Evolutionary conservation across 1,284 basidiomycete species (phyloP).

Genomic region (Cryptococcus sp.): DNA sequence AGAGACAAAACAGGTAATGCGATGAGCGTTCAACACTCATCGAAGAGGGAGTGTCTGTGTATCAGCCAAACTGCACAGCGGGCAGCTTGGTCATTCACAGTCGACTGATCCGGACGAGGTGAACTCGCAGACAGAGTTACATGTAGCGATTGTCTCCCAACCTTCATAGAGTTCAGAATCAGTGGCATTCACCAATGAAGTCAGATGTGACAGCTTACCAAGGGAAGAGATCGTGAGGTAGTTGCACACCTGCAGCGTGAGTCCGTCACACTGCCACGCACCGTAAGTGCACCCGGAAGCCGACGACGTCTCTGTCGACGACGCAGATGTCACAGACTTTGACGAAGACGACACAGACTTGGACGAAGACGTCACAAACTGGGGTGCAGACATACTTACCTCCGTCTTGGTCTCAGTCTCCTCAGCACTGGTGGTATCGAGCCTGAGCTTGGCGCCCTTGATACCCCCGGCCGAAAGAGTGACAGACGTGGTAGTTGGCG

Average conservation of each 20-base stretch:
- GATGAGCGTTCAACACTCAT: no score
- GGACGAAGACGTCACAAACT: no score
- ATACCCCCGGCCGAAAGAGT: no score
- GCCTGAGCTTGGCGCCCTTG: no score
- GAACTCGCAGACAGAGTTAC: constrained; percentile 10
- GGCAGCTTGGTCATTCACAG: constrained; percentile 8
- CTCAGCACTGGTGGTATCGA: no score
- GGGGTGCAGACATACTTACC: no score
- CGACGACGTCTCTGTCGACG: no score
- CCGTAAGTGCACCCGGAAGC: constrained; percentile 23
- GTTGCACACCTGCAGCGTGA: constrained; percentile 30
- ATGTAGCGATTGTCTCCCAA: constrained; percentile 17
- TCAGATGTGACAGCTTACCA: constrained; percentile 3
- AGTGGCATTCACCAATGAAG: not conserved
- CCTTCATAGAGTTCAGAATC: constrained; percentile 2
- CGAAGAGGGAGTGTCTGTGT: no score
- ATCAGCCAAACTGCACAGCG: not conserved
- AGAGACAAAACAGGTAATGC: not conserved
- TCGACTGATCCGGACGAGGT: constrained; percentile 15
- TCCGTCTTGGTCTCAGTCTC: no score
- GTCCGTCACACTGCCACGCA: constrained; percentile 31
- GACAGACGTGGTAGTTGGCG: not conserved
- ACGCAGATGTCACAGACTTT: no score
- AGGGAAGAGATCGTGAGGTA: constrained; percentile 11
- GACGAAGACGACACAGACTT: no score